Percentiles rank a stretch among this genome's conserved stretches.
Conservation (phyloP, 371 early-diverging fungal genomes). For the Apophysomyces trapeziformis region DNA sequence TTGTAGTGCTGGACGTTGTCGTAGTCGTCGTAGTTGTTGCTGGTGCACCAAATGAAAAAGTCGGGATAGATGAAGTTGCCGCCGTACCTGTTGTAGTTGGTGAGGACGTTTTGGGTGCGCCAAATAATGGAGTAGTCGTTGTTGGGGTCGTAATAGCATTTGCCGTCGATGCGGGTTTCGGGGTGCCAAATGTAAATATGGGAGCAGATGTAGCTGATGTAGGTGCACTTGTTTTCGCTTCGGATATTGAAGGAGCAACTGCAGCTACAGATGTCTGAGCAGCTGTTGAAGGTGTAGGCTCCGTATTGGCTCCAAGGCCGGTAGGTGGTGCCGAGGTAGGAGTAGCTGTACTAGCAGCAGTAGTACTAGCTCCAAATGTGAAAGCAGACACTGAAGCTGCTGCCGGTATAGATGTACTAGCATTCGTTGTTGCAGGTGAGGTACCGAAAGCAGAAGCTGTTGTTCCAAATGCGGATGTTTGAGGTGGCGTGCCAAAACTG, state of each 20-base stretch:
- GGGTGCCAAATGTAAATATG: constrained; percentile 19
- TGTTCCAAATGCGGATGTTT: constrained; percentile 5
- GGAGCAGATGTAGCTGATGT: constrained; percentile 8
- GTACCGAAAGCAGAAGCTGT: constrained; percentile 3
- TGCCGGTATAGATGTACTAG: constrained; percentile 11
- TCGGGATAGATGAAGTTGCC: constrained; percentile 11
- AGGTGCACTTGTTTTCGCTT: constrained; percentile 3
- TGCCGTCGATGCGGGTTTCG: constrained; percentile 1
- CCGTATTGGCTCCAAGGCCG: too few relatives aligned
- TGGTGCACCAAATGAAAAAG: constrained; percentile 4
- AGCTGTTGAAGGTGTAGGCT: neutral
- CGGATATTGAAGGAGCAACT: neutral
- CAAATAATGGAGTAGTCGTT: neutral
- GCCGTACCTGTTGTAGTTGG: neutral
- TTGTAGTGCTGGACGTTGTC: neutral
- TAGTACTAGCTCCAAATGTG: constrained; percentile 15
- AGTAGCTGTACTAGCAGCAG: constrained; percentile 4
- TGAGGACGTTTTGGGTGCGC: neutral
- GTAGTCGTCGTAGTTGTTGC: constrained; percentile 6
- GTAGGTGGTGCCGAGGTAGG: too few relatives aligned
- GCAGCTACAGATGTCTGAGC: neutral
- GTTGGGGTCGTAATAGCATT: constrained; percentile 7
- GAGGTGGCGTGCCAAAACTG: constrained; percentile 14
- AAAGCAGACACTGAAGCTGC: constrained; percentile 12
- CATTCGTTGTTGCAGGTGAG: neutral